These are phyloP conservation scores for Arthromyces matolae DNA, from an alignment of 768 basidiomycete genomes.

Conservation along the genomic window DNA sequence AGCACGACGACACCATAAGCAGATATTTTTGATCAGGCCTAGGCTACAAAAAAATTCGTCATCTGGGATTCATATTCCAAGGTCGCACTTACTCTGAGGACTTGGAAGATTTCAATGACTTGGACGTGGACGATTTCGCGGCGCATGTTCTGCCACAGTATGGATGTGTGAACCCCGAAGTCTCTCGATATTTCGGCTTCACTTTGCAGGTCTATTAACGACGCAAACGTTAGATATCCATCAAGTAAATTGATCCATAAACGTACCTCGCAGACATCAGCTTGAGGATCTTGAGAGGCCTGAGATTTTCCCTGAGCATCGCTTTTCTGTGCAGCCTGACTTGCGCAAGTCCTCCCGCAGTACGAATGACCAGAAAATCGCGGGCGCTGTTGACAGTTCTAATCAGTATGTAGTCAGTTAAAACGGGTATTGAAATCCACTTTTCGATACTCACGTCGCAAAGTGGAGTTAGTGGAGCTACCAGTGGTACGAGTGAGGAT, in stretches of 20 bases:
- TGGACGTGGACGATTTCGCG: not conserved
- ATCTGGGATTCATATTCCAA: not conserved
- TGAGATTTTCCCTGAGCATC: not conserved
- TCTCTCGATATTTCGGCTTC: slow-evolving; percentile 58
- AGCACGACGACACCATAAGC: slow-evolving; percentile 57
- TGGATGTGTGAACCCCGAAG: slow-evolving; percentile 48
- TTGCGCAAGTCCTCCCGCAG: slow-evolving; percentile 6
- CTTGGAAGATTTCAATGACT: too few species aligned
- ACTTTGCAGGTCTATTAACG: slow-evolving; percentile 52
- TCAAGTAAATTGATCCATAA: not conserved
- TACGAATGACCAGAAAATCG: slow-evolving; percentile 2
- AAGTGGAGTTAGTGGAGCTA: too few species aligned
- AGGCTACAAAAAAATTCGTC: slow-evolving; percentile 26
- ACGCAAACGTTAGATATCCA: too few species aligned
- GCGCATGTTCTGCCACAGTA: slow-evolving; percentile 66
- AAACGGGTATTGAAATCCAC: not conserved
- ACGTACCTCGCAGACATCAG: slow-evolving; percentile 42
- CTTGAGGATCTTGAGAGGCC: not conserved
- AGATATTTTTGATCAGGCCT: slow-evolving; percentile 46
- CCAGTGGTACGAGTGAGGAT: too few species aligned
- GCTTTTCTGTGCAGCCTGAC: not conserved
- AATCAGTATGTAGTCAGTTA: not conserved
- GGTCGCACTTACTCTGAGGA: not conserved
- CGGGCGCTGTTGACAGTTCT: slow-evolving; percentile 6
- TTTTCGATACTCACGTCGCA: not conserved